Conservation (phyloP, 2,329 filamentous ascomycete species). For the Westerdykella aurantiaca region DNA sequence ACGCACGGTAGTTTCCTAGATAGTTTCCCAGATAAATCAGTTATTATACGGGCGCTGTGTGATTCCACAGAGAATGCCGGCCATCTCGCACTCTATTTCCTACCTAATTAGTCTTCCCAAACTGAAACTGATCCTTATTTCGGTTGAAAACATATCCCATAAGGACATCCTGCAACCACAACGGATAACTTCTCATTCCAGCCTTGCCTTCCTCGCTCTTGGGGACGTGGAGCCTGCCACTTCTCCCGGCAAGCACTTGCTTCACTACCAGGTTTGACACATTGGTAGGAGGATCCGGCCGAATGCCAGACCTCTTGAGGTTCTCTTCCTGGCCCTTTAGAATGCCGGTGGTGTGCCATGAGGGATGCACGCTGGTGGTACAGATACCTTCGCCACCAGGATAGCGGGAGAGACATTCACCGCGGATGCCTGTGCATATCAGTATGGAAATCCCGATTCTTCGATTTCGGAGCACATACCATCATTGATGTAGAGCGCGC, state of each 20-base stretch:
- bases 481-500: slow-evolving; percentile 24
- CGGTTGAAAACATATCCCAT: slow-evolving; percentile 11
- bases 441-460: not conserved
- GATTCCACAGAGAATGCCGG: too few species aligned
- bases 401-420: slow-evolving; percentile 22
- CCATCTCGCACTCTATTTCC: too few species aligned
- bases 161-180: slow-evolving; percentile 22
- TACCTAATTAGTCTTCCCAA: slow-evolving; percentile 2
- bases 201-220: slow-evolving; percentile 9
- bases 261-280: slow-evolving; percentile 19
- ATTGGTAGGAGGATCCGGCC: slow-evolving; percentile 13
- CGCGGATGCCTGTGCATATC: slow-evolving; percentile 13
- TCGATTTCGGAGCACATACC: slow-evolving; percentile 6
- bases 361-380: slow-evolving; percentile 24
- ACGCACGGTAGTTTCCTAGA: too few species aligned
- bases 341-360: slow-evolving; percentile 23
- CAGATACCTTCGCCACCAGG: slow-evolving; percentile 20
- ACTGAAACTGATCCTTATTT: slow-evolving; percentile 6
- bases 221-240: slow-evolving; percentile 20
- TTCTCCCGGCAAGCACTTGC: slow-evolving; percentile 20
- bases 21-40: too few species aligned
- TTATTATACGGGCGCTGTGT: too few species aligned
- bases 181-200: slow-evolving; percentile 14
- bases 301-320: slow-evolving; percentile 12
- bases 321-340: slow-evolving; percentile 13